Percentiles rank a stretch among this genome's conserved stretches.
phyloP scores from a whole-genome alignment of 2,329 filamentous ascomycete species.

The Exophiala calicioides region DNA sequence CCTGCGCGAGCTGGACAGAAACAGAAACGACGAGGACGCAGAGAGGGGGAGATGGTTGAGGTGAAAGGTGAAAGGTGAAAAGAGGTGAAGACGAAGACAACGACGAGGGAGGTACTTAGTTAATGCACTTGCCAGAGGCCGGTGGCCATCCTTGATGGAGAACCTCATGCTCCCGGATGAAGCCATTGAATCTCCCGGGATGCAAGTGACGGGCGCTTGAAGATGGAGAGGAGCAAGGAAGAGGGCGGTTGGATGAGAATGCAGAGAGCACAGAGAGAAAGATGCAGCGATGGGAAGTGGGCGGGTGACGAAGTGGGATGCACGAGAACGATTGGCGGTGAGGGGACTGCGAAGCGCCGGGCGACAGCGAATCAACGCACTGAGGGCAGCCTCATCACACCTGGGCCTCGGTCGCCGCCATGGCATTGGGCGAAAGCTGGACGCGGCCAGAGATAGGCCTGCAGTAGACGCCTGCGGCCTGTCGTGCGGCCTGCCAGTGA shows the following conservation, averaged over 20 bases:
- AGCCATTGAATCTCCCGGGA: not conserved
- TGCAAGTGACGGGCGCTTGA: constrained; percentile 24
- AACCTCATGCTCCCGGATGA: constrained; percentile 10
- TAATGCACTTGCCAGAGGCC: constrained; percentile 14
- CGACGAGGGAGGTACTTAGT: not conserved
- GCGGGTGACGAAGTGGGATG: constrained; percentile 16
- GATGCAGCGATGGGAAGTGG: constrained; percentile 10
- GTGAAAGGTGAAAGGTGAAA: constrained; percentile 11
- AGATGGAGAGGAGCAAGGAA: constrained; percentile 4
- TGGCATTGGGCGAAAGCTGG: too few species aligned
- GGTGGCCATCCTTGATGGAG: constrained; percentile 10
- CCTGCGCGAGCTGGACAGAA: constrained; percentile 31
- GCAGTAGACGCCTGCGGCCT: too few species aligned
- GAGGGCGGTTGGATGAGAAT: constrained; percentile 18
- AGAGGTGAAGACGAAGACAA: constrained; percentile 12
- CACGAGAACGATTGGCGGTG: constrained; percentile 16
- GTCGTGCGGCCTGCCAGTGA: too few species aligned
- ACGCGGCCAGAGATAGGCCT: too few species aligned
- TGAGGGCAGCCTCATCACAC: constrained; percentile 3
- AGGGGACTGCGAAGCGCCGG: constrained; percentile 17
- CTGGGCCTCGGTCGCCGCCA: too few species aligned
- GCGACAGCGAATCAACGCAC: constrained; percentile 11
- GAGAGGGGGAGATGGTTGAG: constrained; percentile 1
- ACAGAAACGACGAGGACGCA: constrained; percentile 7
- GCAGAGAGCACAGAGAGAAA: constrained; percentile 5